A percentile compares a stretch with the other conserved stretches of the same genome.
Evolutionary conservation across 805 yeast genomes (phyloP).

Genomic region (Candida oleophila): DNA sequence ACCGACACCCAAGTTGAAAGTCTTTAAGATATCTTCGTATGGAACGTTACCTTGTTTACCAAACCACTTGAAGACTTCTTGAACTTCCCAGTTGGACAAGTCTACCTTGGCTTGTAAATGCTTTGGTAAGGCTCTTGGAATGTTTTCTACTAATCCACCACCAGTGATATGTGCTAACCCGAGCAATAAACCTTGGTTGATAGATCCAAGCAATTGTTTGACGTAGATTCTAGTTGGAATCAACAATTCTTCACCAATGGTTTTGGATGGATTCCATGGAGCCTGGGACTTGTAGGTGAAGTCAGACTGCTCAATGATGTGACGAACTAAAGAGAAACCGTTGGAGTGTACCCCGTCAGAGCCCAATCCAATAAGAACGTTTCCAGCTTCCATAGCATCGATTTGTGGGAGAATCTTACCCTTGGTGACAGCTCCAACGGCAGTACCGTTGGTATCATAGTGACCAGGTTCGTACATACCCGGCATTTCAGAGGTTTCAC

Average conservation of each 20-base stretch:
- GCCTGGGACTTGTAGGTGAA: slow-evolving; percentile 70
- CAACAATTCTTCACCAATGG: slow-evolving; percentile 83
- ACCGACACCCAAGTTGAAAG: slow-evolving; percentile 95
- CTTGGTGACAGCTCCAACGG: slow-evolving; percentile 92
- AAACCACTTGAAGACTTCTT: slow-evolving; percentile 90
- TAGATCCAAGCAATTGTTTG: slow-evolving; percentile 77
- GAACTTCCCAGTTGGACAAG: slow-evolving; percentile 77
- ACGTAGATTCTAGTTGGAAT: slow-evolving; percentile 95
- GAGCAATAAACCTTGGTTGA: slow-evolving; percentile 63
- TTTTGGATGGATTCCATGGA: slow-evolving; percentile 73
- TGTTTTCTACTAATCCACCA: slow-evolving; percentile 95
- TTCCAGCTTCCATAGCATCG: slow-evolving; percentile 70
- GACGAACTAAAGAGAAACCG: slow-evolving; percentile 93
- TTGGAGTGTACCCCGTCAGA: slow-evolving; percentile 96
- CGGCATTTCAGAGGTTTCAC: slow-evolving; percentile 99
- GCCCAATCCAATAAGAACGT: slow-evolving; percentile 79
- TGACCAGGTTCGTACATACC: slow-evolving; percentile 96
- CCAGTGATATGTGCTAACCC: slow-evolving; percentile 98
- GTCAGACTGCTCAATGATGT: slow-evolving; percentile 78
- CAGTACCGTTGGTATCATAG: slow-evolving; percentile 98
- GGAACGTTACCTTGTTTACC: slow-evolving; percentile 93
- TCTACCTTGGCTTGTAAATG: slow-evolving; percentile 79
- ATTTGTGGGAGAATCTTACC: slow-evolving; percentile 70
- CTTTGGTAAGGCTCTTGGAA: slow-evolving; percentile 90
- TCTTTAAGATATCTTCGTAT: slow-evolving; percentile 75